Evolutionary conservation across 2,329 filamentous ascomycete genomes (phyloP), one percentile per base, ranked within the genome.

Genomic region (Alternaria tenuissima): DNA sequence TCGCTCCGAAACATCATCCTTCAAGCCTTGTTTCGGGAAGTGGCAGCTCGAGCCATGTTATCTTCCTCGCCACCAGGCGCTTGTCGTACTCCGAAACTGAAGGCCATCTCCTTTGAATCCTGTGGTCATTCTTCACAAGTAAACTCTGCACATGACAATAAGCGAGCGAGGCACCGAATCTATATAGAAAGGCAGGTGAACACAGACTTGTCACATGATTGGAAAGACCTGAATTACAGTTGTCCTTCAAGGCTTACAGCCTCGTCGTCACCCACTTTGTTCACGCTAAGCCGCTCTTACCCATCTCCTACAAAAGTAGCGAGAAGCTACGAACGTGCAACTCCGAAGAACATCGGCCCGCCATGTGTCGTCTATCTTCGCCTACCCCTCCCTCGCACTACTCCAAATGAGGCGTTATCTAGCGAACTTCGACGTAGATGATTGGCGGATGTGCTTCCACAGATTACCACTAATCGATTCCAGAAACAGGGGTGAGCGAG

Each of bases 401-500:
- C 14, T 36, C 30, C 46, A 7, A 12, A 49, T 26, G 32, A 20
- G 22, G 46, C 20, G 20, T 11, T 14, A 38, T 49, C 20, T 36
- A 36, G 32, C 46, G 46, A 49, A 32, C n/a, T 8, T n/a, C 20
- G 18, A 24, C 32, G 46, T 24, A 20, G 36, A 2, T 26, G 32
- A 49, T 49, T 49, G 30, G 46, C 16, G 7, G 32, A 28, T 11
- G 18, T 24, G 18, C 34, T 38, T 49, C 46, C 34, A 49, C 46
- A n/a, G 14, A 24, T 24, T 24, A 36, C 46, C 46, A 32, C 12
- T 36, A 34, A 24, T 16, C 57, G 57, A 22, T 64, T 56, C 55
- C 43, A 52, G 62, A 59, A 56, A 56, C 62, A 61, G 46, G 62
- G 62, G 62, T 62, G 52, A 59, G 62, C 62, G 58, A 64, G 55